Conservation (phyloP, 2,329 filamentous ascomycete species). For the Penicillium thymicola region DNA sequence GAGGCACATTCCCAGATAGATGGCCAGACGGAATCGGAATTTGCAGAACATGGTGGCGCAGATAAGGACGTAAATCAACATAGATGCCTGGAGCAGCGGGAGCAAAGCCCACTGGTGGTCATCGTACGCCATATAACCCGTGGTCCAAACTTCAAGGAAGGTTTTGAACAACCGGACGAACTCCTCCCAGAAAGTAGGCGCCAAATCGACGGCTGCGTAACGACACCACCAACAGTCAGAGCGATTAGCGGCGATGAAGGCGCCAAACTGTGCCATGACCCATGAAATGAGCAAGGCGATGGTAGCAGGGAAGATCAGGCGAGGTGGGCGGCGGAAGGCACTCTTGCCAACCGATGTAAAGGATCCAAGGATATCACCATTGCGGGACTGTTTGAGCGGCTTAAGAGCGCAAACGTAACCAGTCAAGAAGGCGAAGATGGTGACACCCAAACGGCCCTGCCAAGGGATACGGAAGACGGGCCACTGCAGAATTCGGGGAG, state of each 20-base stretch:
- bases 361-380: constrained; percentile 45
- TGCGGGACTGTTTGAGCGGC: constrained; percentile 51
- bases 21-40: constrained; percentile 47
- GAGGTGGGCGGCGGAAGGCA: constrained; percentile 53
- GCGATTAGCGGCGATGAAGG: constrained; percentile 47
- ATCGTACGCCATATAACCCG: constrained; percentile 51
- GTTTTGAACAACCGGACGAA: constrained; percentile 45
- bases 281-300: constrained; percentile 53
- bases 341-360: constrained; percentile 51
- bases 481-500: constrained; percentile 49
- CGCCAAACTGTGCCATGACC: constrained; percentile 49
- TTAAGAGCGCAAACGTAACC: constrained; percentile 57
- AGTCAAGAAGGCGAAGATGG: constrained; percentile 56
- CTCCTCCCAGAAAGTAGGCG: constrained; percentile 45
- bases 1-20: constrained; percentile 45
- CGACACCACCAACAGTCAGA: constrained; percentile 54
- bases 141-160: constrained; percentile 52
- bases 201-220: constrained; percentile 47
- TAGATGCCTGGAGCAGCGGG: constrained; percentile 49
- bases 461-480: constrained; percentile 52
- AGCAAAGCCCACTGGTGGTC: constrained; percentile 56
- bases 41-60: constrained; percentile 46
- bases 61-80: constrained; percentile 50
- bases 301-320: constrained; percentile 52
- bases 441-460: constrained; percentile 54